Evolutionary conservation across 2,329 filamentous ascomycete species (phyloP).

Genomic region (Zasmidium cellare): DNA sequence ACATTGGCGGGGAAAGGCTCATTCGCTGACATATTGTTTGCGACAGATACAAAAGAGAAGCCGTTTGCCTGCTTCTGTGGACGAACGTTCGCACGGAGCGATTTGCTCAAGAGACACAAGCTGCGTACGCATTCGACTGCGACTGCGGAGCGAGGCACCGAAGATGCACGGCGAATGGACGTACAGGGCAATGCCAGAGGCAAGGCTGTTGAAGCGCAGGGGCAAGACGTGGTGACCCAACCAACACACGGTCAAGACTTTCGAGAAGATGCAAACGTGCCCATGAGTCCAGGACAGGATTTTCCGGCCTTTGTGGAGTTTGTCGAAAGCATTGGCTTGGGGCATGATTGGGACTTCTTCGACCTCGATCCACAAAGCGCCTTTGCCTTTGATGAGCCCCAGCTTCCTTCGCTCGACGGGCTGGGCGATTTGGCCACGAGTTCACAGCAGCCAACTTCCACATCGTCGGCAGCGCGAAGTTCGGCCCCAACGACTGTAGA

Average conservation of each 20-base stretch:
- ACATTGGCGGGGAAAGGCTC: not conserved
- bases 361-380: not conserved
- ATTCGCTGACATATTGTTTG: too few species aligned
- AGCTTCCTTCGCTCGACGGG: not conserved
- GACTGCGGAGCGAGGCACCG: not conserved
- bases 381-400: not conserved
- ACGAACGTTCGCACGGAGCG: not conserved
- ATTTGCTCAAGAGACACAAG: not conserved
- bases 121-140: not conserved
- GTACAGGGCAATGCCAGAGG: not conserved
- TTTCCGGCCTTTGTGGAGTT: not conserved
- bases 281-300: not conserved
- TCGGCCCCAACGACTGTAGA: not conserved
- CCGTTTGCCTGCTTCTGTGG: not conserved
- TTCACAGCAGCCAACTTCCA: not conserved
- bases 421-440: not conserved
- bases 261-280: not conserved
- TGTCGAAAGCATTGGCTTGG: not conserved
- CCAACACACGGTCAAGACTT: not conserved
- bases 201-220: not conserved
- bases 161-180: not conserved
- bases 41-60: not conserved
- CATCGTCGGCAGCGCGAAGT: not conserved
- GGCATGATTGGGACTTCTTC: not conserved
- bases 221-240: not conserved